These are phyloP conservation scores for Ophiocordyceps polyrhachis-furcata DNA, from an alignment of 2,329 filamentous ascomycete genomes.

Conservation along the genomic window DNA sequence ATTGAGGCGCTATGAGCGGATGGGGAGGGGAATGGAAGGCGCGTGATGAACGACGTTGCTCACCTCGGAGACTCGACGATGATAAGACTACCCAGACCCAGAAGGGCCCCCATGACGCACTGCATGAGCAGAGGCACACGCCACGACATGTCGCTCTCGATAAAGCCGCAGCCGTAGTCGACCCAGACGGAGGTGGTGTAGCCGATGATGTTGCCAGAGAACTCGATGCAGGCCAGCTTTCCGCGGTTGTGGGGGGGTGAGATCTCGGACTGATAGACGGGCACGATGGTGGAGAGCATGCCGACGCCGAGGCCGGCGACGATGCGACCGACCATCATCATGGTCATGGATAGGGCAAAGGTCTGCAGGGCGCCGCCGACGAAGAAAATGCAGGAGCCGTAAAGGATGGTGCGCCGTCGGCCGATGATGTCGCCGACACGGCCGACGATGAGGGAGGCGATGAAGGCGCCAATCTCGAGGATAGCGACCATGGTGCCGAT, in stretches of 20 bases:
- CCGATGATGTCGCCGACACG: constrained; percentile 84
- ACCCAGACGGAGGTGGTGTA: constrained; percentile 97
- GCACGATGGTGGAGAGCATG: constrained; percentile 78
- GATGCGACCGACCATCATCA: constrained; percentile 76
- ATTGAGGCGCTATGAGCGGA: neutral
- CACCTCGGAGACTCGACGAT: constrained; percentile 95
- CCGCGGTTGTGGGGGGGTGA: constrained; percentile 92
- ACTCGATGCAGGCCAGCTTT: constrained; percentile 93
- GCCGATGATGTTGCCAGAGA: constrained; percentile 89
- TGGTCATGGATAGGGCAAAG: constrained; percentile 61
- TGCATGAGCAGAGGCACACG: constrained; percentile 79
- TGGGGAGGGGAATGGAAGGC: too few relatives aligned
- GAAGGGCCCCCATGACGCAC: constrained; percentile 77
- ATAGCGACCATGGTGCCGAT: constrained; percentile 97
- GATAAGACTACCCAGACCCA: constrained; percentile 70
- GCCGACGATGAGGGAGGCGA: constrained; percentile 73
- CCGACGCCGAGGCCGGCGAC: constrained; percentile 75
- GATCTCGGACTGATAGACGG: constrained; percentile 87
- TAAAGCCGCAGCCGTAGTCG: constrained; percentile 90
- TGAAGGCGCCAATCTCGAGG: constrained; percentile 80
- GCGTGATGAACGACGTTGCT: constrained; percentile 3
- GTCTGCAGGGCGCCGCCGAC: constrained; percentile 72
- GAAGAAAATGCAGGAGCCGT: constrained; percentile 79
- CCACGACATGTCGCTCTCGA: constrained; percentile 74
- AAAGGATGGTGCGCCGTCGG: constrained; percentile 74